A percentile compares a stretch with the other conserved stretches of the same genome.
phyloP scores from a whole-genome alignment of 1,139 yeast genomes.

The Lodderomyces jiufengensis region DNA sequence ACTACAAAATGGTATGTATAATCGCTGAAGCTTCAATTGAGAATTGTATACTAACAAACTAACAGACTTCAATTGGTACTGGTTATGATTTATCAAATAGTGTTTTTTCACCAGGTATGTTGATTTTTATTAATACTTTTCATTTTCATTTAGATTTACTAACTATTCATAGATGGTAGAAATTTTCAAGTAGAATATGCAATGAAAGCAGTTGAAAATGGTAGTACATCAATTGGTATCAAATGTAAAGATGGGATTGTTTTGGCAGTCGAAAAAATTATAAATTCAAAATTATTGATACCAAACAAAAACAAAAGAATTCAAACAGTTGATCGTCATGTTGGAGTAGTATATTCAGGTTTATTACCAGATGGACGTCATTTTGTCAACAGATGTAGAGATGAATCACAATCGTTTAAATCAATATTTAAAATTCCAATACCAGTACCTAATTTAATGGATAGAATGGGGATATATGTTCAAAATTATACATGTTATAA shows the following conservation, averaged over 20 bases:
- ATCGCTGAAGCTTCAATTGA: neutral
- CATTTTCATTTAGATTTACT: too few species aligned
- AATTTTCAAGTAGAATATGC: constrained; percentile 99
- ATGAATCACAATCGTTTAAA: constrained; percentile 82
- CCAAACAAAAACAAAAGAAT: constrained; percentile 87
- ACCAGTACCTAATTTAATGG: constrained; percentile 78
- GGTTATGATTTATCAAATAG: constrained; percentile 96
- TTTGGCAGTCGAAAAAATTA: constrained; percentile 91
- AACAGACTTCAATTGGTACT: constrained; percentile 82
- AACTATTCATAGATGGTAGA: constrained; percentile 73
- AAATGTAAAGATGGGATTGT: constrained; percentile 91
- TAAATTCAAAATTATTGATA: constrained; percentile 81
- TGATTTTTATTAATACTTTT: neutral
- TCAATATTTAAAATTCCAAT: constrained; percentile 73
- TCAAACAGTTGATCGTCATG: constrained; percentile 88
- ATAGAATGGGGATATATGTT: constrained; percentile 85
- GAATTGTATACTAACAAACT: constrained; percentile 2
- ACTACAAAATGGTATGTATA: constrained; percentile 7
- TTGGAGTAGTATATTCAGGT: constrained; percentile 94
- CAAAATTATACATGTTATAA: constrained; percentile 95
- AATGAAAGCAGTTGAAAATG: constrained; percentile 94
- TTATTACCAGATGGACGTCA: constrained; percentile 95
- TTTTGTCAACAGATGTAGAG: constrained; percentile 87
- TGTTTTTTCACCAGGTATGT: constrained; percentile 59
- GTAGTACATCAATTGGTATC: constrained; percentile 92